phyloP scores from a whole-genome alignment of 2,329 filamentous ascomycete species.

The Chrysoporthe austroafricana region DNA sequence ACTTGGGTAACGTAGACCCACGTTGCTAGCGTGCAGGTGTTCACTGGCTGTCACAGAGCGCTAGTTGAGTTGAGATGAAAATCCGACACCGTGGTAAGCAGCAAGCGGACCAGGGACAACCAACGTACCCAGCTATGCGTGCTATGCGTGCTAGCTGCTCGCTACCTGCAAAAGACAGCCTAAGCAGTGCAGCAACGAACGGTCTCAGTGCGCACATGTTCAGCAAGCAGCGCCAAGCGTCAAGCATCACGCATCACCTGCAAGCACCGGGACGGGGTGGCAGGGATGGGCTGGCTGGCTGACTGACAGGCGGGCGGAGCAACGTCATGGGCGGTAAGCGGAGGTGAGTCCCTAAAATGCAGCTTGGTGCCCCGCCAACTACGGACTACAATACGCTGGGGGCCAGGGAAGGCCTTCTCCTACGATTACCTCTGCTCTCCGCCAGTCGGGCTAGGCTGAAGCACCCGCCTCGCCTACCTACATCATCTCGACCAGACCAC shows the following conservation, averaged over 20 bases:
- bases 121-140: neutral
- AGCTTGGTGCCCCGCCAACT: conserved; percentile 17
- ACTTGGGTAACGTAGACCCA: neutral
- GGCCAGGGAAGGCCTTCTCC: neutral
- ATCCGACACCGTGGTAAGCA: conserved; percentile 18
- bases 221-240: conserved; percentile 3
- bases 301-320: conserved; percentile 18
- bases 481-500: neutral
- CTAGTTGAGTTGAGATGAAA: conserved; percentile 1
- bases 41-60: conserved; percentile 13
- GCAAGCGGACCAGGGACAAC: neutral
- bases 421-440: neutral
- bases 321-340: conserved; percentile 26
- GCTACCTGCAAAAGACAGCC: neutral
- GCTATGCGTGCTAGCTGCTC: no score
- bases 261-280: neutral
- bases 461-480: neutral
- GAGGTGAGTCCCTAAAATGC: conserved; percentile 13
- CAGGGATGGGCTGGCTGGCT: conserved; percentile 8
- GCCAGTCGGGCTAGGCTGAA: conserved; percentile 8
- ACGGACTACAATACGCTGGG: neutral
- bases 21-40: conserved; percentile 16
- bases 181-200: neutral
- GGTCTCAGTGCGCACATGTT: neutral
- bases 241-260: neutral